Conservation (phyloP, 495 filamentous ascomycete genomes). For the Terfezia boudieri region DNA sequence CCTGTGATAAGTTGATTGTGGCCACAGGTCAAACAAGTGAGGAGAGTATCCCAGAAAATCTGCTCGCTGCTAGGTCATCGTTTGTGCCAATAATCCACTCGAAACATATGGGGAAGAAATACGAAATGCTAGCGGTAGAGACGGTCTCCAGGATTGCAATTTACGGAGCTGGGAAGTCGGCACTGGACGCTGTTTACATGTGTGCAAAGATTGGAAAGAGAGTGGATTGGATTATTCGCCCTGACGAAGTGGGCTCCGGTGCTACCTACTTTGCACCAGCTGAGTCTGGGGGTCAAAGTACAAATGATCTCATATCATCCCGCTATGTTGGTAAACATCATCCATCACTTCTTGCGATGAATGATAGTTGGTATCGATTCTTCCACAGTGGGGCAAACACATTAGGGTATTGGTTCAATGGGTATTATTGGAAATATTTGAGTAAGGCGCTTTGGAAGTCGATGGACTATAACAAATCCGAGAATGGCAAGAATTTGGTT, state of each 20-base stretch:
- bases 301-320: background rate
- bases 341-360: constrained; percentile 7
- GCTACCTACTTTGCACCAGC: constrained; percentile 14
- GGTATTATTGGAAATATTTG: background rate
- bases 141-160: constrained; percentile 20
- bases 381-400: constrained; percentile 17
- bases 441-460: background rate
- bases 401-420: constrained; percentile 12
- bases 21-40: constrained; percentile 25
- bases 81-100: constrained; percentile 21
- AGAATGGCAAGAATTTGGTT: constrained; percentile 8
- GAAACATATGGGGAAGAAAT: constrained; percentile 14
- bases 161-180: constrained; percentile 27
- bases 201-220: constrained; percentile 23
- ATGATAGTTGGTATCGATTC: constrained; percentile 6
- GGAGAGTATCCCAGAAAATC: constrained; percentile 22
- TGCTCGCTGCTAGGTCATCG: constrained; percentile 10
- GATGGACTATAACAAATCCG: constrained; percentile 4
- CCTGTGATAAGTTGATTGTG: constrained; percentile 22
- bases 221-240: constrained; percentile 27
- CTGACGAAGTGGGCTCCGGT: constrained; percentile 20
- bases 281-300: no score
- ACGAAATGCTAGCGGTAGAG: constrained; percentile 8
- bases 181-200: constrained; percentile 26
- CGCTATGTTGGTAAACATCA: constrained; percentile 15